These are phyloP conservation scores for Aspergillus steynii DNA, from an alignment of 495 filamentous ascomycete genomes.

Conservation along the genomic window DNA sequence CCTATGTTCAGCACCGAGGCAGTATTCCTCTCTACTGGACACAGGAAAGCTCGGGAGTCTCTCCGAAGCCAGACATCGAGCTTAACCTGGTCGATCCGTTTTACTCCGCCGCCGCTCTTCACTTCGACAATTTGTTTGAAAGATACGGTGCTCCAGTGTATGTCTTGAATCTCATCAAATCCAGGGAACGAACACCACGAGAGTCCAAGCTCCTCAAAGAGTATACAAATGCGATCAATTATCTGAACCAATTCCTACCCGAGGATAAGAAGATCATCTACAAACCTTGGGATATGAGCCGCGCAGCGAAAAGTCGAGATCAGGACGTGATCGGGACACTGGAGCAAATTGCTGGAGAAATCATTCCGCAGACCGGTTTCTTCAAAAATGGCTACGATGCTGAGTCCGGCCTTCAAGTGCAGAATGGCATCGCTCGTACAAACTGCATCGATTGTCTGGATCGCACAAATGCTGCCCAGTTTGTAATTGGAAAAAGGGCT, in stretches of 20 bases:
- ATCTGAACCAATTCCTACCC: conserved; percentile 94
- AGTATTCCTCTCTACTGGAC: conserved; percentile 98
- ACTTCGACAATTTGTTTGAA: conserved; percentile 95
- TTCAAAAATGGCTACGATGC: conserved; percentile 84
- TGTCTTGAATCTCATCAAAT: conserved; percentile 91
- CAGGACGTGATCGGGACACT: conserved; percentile 93
- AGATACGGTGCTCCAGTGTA: conserved; percentile 91
- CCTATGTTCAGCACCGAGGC: conserved; percentile 94
- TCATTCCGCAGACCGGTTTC: conserved; percentile 82
- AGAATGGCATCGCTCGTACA: conserved; percentile 91
- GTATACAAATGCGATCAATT: conserved; percentile 83
- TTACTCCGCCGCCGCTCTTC: conserved; percentile 90
- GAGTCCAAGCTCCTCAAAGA: conserved; percentile 90
- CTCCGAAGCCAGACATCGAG: conserved; percentile 93
- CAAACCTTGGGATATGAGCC: conserved; percentile 96
- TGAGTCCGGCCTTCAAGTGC: conserved; percentile 64
- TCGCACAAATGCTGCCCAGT: conserved; percentile 94
- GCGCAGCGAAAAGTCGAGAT: conserved; percentile 91
- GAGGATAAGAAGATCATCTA: conserved; percentile 81
- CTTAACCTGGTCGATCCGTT: conserved; percentile 93
- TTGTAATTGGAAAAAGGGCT: conserved; percentile 95
- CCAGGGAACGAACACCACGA: conserved; percentile 83
- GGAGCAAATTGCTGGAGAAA: conserved; percentile 83
- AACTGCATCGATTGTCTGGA: conserved; percentile 99
- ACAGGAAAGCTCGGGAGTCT: conserved; percentile 93